Base-by-base conservation (phyloP, 495 filamentous ascomycete species). In the Sabuloglossum arenarium region DNA sequence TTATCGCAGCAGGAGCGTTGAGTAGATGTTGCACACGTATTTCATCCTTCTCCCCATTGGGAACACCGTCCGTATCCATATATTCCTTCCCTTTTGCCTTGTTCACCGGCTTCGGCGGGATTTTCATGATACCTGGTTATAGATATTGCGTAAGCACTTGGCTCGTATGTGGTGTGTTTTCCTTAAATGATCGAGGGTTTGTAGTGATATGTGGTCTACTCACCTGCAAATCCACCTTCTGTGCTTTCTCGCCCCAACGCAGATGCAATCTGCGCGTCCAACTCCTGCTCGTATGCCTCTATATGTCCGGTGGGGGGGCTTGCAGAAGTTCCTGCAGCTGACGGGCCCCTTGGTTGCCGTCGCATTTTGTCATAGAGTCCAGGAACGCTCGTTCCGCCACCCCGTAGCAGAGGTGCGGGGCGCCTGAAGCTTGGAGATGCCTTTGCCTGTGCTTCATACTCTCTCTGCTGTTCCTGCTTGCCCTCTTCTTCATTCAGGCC, bases 261-360 rank as follows among this genome's bases (percentile, higher is more conserved):
- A 25, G 55, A 56, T 28, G 39, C 24, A 28, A 31, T 25, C 34
- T 58, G 53, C 32, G 56, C 56, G n/a, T 58, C 24, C 5, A 55
- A 21, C 19, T 57, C 49, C 47, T 53, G 27, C 10, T 51, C 23
- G 23, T 58, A 58, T n/a, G 56, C 52, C 21, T 58, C 56, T 32
- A 19, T 43, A 14, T 57, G 47, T 24, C 56, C 56, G 19, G 19
- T 39, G 9, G 56, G 53, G 4, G 56, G 11, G n/a, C 28, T 57
- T 43, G 56, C 21, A 14, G 56, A 11, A 0, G 56, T 10, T 32
- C 10, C 42, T 28, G 24, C 12, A 27, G 23, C 28, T 12, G 24
- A 14, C 25, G 47, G 12, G 47, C 21, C 21, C 28, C 24, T 27
- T 51, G 39, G 3, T 43, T n/a, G 39, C 39, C 39, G 39, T 43